Evolutionary conservation across 1,139 yeast genomes (phyloP), one percentile per base, ranked within the genome.

Genomic region (Candida tropicalis): DNA sequence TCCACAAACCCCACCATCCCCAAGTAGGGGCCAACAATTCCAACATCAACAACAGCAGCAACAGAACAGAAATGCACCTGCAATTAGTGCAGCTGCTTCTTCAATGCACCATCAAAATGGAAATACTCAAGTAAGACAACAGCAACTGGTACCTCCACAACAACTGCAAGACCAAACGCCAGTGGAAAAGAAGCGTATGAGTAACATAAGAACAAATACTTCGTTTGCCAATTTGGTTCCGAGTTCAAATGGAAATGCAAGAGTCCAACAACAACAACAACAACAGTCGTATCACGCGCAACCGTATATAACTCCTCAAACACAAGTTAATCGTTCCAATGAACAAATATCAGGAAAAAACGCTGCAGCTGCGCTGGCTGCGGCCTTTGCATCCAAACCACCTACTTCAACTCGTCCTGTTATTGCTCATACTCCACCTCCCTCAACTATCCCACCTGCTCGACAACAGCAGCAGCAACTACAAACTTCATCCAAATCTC

Each of bases 331-430:
- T 53, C 34, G 47, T 44, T 7, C 7, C 31, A n/a, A 34, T 22
- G 20, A 35, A 35, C 13, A 33, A 15, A 18, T 11, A 23, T 10
- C 32, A n/a, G n/a, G 38, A 17, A 42, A 33, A 11, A 28, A 38
- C 12, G 26, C 35, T 17, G 39, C 50, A 5, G 52, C 52, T 4
- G 49, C 50, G 2, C 31, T 50, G 52, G 53, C 52, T 0, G 53
- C 53, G 2, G 53, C 53, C 3, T 49, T 43, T 35, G 47, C 46
- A 2, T 38, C 40, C 5, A 28, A 34, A 16, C 42, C 42, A 20
- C 34, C 44, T 11, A 31, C 11, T 17, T 23, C 34, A 10, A n/a
- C 18, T 5, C 34, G 9, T 20, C 28, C 32, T 23, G 35, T 45
- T 25, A 13, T 24, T 8, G 16, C 35, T 31, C 16, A 22, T 0